Base-by-base conservation (phyloP, 495 filamentous ascomycete species). In the Hypoxylon rickii region DNA sequence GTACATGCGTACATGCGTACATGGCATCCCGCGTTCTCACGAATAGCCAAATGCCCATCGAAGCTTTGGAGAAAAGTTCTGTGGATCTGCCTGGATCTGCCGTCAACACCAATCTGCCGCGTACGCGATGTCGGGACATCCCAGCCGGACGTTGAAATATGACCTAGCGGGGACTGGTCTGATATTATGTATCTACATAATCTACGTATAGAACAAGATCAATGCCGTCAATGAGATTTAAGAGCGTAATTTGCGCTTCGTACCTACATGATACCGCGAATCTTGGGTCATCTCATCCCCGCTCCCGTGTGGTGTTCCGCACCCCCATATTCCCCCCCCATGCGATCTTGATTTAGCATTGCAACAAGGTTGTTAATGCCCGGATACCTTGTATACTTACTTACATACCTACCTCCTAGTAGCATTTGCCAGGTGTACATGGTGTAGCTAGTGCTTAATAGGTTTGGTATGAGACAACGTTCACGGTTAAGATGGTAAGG, bases 301-400 rank as follows among this genome's bases (percentile, higher is more conserved):
- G 52, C 58, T 56, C 52, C 44, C 18, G 46, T 51, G 58, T 47
- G 37, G 52, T 56, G 56, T 55, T 55, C 32, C 33, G 43, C 26
- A 57, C 47, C 24, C 41, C 42, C 37, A 54, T n/a, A n/a, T n/a
- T n/a, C n/a, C n/a, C n/a, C 47, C 24, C 41, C 42, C 37, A 54
- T 63, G 44, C 48, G 48, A 63, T 63, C 59, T 63, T 57, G 53
- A 63, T 63, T 52, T 63, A 42, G 59, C 52, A 42, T 56, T 46
- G 52, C 24, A 52, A 56, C 45, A 42, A 52, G 45, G 17, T n/a
- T n/a, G n/a, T n/a, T n/a, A n/a, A n/a, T n/a, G n/a, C n/a, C n/a
- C n/a, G n/a, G n/a, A n/a, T n/a, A n/a, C n/a, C n/a, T n/a, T n/a
- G n/a, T n/a, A n/a, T n/a, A n/a, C n/a, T n/a, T n/a, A n/a, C n/a